Evolutionary conservation across 306 rosid species (phyloP), one percentile per base, ranked within the genome.

Genomic region (Gastrolobium bilobum): DNA sequence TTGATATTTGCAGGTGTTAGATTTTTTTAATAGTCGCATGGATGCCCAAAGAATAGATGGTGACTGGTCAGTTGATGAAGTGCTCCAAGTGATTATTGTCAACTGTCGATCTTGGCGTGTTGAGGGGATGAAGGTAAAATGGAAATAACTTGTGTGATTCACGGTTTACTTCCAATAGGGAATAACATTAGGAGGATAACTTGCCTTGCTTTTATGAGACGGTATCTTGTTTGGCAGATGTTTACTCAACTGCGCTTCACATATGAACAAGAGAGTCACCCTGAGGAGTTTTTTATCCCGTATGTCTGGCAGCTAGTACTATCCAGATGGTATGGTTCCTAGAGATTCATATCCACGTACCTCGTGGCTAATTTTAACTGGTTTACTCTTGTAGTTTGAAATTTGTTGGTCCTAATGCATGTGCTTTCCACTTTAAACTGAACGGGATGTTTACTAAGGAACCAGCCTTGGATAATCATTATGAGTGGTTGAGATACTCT

Each of bases 211-310:
- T 58, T 20, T 8, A 35, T 76, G 48, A 65, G 3, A 10, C 6
- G 9, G 0, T 44, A 11, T 74, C 59, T 52, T 70, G 15, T 75
- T 71, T 72, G 9, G 63, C 84, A 92, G 97, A 88, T 90, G 93
- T 92, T 87, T 75, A 89, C 91, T 39, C 93, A 88, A 83, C 73
- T 92, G 82, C 93, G 93, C 60, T 92, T 90, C 84, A 92, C 95
- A 50, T 92, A 92, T 37, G 95, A 92, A 81, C 97, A 92, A 89
- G 95, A 90, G 85, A 90, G 92, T 85, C 91, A 84, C 76, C 94
- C 97, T 0, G 94, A 92, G 81, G 94, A 90, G 85, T 92, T 92
- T 74, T 92, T 92, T 64, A 90, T 88, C 60, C 97, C 97, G 20
- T 92, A 90, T 37, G 80, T 90, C 74, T 92, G 97, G 97, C 91